Conservation (phyloP, 2,329 filamentous ascomycete genomes). For the Neoascochyta sp. region DNA sequence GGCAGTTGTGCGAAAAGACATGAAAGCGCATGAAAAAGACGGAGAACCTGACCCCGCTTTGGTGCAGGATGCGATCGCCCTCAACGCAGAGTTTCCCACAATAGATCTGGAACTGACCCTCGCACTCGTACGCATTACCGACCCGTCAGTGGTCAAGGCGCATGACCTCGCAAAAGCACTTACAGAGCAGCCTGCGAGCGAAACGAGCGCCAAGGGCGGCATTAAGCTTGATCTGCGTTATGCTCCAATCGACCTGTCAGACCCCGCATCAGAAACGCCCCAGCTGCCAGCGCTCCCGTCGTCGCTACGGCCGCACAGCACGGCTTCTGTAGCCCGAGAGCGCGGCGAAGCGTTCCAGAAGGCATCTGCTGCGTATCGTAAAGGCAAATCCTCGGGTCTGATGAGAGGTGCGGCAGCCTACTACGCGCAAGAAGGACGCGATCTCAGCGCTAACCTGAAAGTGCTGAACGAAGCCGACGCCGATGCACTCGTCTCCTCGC, state of each 20-base stretch:
- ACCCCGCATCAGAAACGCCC: slow-evolving; percentile 24
- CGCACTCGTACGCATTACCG: slow-evolving; percentile 55
- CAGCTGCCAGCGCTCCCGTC: slow-evolving; percentile 24
- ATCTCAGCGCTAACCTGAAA: slow-evolving; percentile 57
- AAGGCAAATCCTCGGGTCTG: slow-evolving; percentile 64
- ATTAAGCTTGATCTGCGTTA: slow-evolving; percentile 50
- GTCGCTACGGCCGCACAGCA: slow-evolving; percentile 39
- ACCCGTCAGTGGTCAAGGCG: slow-evolving; percentile 55
- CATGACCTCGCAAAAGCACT: slow-evolving; percentile 58
- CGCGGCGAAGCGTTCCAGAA: slow-evolving; percentile 53
- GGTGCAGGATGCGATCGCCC: slow-evolving; percentile 50
- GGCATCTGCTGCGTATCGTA: slow-evolving; percentile 57
- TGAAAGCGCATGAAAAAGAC: slow-evolving; percentile 37
- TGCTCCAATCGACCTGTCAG: slow-evolving; percentile 39
- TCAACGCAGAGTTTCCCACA: slow-evolving; percentile 53
- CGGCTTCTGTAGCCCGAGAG: slow-evolving; percentile 44
- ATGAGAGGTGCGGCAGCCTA: slow-evolving; percentile 73
- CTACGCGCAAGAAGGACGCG: slow-evolving; percentile 68
- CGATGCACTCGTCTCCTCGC: slow-evolving; percentile 63
- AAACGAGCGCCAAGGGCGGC: slow-evolving; percentile 32
- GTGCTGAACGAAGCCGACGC: slow-evolving; percentile 63
- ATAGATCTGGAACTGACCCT: slow-evolving; percentile 49
- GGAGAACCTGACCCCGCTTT: slow-evolving; percentile 42
- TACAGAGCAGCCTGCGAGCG: slow-evolving; percentile 35
- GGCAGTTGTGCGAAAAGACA: slow-evolving; percentile 50